A percentile compares a stretch with the other conserved stretches of the same genome.
Evolutionary conservation across 225 moss, liverwort and hornwort species (phyloP).

Genomic region (Pleurozium schreberi): DNA sequence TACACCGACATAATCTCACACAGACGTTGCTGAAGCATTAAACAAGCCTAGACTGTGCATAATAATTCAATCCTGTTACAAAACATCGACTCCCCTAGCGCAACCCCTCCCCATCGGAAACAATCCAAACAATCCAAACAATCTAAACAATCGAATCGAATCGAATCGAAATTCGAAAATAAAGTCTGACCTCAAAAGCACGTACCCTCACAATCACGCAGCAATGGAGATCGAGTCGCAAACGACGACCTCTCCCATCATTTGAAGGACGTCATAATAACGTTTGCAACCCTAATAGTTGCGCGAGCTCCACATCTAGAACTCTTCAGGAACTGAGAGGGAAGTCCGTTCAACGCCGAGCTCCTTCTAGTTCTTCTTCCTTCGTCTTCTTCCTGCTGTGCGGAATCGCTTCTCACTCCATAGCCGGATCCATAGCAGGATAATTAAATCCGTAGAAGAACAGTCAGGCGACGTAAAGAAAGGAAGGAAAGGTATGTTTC

Average conservation of each 20-base stretch:
- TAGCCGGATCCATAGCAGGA: neutral
- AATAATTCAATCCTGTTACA: neutral
- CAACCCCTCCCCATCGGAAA: neutral
- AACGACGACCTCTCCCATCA: neutral
- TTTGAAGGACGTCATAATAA: neutral
- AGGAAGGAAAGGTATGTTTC: neutral
- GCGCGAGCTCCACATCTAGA: neutral
- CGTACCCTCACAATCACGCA: neutral
- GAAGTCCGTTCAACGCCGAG: neutral
- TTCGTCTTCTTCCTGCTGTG: neutral
- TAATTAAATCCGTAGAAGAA: neutral
- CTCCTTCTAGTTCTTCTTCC: neutral
- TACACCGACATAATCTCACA: neutral
- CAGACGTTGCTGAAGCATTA: neutral
- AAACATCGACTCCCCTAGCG: neutral
- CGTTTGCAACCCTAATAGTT: neutral
- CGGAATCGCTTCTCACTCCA: neutral
- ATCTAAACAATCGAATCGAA: too few species aligned
- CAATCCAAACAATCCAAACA: neutral
- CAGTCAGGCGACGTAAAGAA: neutral
- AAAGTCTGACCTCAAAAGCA: neutral
- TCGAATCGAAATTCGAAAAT: neutral
- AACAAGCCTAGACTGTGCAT: neutral
- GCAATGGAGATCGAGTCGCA: neutral
- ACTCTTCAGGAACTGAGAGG: neutral